These are phyloP conservation scores for Geosmithia morbida DNA, from an alignment of 2,329 filamentous ascomycete genomes.

Conservation along the genomic window DNA sequence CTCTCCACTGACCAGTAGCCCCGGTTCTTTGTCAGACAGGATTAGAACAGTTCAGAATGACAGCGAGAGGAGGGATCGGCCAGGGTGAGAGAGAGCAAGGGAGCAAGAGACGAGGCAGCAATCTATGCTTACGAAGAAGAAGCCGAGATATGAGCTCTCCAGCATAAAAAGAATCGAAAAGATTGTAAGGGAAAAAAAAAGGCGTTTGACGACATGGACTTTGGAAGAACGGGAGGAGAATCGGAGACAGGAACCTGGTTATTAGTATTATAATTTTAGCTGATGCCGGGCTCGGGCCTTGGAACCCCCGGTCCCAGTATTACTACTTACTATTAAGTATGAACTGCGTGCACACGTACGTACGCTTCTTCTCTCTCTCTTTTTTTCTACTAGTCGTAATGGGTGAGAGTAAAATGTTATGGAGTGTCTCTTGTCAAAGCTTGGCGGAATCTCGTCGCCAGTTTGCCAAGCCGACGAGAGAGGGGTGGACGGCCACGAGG, in stretches of 20 bases:
- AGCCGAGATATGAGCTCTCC: background rate
- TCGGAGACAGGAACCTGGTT: background rate
- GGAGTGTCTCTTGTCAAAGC: conserved; percentile 1
- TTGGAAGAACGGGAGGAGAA: background rate
- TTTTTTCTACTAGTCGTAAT: background rate
- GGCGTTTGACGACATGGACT: background rate
- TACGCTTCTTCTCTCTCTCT: too few relatives aligned
- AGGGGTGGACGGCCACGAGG: background rate
- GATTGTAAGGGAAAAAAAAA: background rate
- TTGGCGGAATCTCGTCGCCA: conserved; percentile 2
- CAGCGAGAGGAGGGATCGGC: background rate
- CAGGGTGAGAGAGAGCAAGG: background rate
- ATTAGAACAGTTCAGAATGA: background rate
- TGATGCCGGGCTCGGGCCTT: background rate
- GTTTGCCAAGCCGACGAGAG: conserved; percentile 1
- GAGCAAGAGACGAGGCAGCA: background rate
- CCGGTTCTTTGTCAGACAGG: background rate
- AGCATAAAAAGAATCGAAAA: background rate
- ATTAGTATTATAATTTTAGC: background rate
- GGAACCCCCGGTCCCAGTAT: background rate
- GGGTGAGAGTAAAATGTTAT: background rate
- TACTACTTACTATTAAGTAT: background rate
- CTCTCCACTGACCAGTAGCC: background rate
- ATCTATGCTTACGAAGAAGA: background rate
- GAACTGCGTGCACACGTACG: too few relatives aligned